phyloP scores from a whole-genome alignment of 495 filamentous ascomycete species.

The Xylaria palmicola region DNA sequence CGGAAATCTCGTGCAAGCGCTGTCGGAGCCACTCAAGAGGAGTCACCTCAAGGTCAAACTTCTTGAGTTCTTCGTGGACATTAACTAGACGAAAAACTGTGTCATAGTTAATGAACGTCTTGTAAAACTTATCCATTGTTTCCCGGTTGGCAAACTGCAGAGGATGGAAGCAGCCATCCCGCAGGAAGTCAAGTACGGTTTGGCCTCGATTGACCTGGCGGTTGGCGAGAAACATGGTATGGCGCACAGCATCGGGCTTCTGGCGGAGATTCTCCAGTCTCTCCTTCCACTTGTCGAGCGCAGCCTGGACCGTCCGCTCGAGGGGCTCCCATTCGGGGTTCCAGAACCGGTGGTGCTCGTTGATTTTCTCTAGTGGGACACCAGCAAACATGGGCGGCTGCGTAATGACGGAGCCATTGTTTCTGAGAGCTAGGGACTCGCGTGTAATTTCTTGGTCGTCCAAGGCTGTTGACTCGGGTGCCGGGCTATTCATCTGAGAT shows the following conservation, averaged over 20 bases:
- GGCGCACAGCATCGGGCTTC: constrained; percentile 24
- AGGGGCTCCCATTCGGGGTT: constrained; percentile 42
- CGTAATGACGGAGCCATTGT: constrained; percentile 40
- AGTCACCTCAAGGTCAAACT: constrained; percentile 43
- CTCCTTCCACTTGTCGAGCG: constrained; percentile 37
- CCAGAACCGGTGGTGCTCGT: constrained; percentile 44
- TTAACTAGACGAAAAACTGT: constrained; percentile 48
- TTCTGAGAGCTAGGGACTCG: constrained; percentile 31
- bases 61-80: constrained; percentile 46
- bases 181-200: constrained; percentile 41
- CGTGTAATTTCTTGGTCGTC: constrained; percentile 38
- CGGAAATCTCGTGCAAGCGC: constrained; percentile 40
- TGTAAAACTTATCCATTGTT: constrained; percentile 36
- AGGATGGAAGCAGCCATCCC: constrained; percentile 44
- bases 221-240: constrained; percentile 43
- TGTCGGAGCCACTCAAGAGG: constrained; percentile 51
- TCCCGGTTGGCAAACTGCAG: constrained; percentile 48
- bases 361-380: constrained; percentile 46
- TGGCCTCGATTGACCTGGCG: constrained; percentile 48
- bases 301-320: constrained; percentile 29
- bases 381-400: constrained; percentile 43
- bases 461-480: constrained; percentile 6
- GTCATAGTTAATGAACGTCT: constrained; percentile 45
- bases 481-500: constrained; percentile 23
- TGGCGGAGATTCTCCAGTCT: constrained; percentile 33